phyloP scores from a whole-genome alignment of 768 basidiomycete species.

The Boletus tomentosulus region DNA sequence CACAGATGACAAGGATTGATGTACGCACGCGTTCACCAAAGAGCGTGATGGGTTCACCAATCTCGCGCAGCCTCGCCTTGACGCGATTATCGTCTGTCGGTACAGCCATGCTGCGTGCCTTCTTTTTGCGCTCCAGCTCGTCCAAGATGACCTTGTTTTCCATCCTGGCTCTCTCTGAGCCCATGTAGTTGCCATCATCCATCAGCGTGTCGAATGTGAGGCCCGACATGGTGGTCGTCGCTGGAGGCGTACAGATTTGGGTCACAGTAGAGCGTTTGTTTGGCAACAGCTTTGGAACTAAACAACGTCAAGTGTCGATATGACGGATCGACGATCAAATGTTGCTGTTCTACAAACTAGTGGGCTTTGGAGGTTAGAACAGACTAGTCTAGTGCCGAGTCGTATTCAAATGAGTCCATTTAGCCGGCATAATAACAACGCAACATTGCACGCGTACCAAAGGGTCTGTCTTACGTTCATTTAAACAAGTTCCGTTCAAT shows the following conservation, averaged over 20 bases:
- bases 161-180: conserved; percentile 67
- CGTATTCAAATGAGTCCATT: neutral
- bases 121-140: conserved; percentile 97
- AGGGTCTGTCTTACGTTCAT: conserved; percentile 25
- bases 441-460: conserved; percentile 4
- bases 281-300: conserved; percentile 32
- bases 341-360: neutral
- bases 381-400: neutral
- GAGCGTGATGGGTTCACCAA: conserved; percentile 95
- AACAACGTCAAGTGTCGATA: conserved; percentile 21
- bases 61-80: conserved; percentile 81
- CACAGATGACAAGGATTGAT: neutral
- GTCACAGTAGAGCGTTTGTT: conserved; percentile 26
- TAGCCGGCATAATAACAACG: neutral
- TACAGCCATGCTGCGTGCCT: conserved; percentile 87
- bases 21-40: conserved; percentile 94
- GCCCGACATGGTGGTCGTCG: conserved; percentile 51
- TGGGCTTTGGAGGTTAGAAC: neutral
- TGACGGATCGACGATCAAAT: neutral
- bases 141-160: conserved; percentile 88
- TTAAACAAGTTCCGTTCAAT: conserved; percentile 11
- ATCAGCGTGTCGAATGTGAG: conserved; percentile 71
- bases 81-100: conserved; percentile 97
- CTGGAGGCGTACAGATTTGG: conserved; percentile 15
- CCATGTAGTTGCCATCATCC: conserved; percentile 74